Evolutionary conservation across 2,329 filamentous ascomycete genomes (phyloP), one percentile per base, ranked within the genome.

Genomic region (Verticillium klebahnii): DNA sequence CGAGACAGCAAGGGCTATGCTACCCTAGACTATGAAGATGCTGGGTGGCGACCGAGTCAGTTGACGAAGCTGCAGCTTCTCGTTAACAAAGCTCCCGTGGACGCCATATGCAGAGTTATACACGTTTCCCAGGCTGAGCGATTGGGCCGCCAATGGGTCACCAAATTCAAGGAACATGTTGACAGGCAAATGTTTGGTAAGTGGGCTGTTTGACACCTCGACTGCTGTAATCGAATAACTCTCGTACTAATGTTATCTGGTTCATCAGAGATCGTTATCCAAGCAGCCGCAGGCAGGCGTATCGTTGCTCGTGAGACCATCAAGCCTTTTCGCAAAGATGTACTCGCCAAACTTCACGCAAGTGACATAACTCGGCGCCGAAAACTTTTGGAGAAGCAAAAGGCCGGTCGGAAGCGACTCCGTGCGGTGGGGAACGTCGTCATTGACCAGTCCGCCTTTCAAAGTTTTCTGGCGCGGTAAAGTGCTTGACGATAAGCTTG

Each of bases 401-500:
- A 99, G 78, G 93, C 93, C 67, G 95, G 95, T 0, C 84, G 93
- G 61, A 97, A 97, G 85, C 90, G 89, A 75, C 77, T 99, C 63
- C 86, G 92, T 63, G 85, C 89, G 1, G 89, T 93, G 5, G 91
- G 95, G 0, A 97, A 96, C 72, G 93, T 99, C 1, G 85, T 93
- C n/a, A 98, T 99, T 74, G 93, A 98, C 64, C 93, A 97, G 69
- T 90, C 92, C 68, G 93, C 93, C 3, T 99, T 98, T 73, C 95
- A 99, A 75, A 91, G 88, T 67, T 99, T 99, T 74, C 76, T 99
- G 73, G 85, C 93, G 0, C 97, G 95, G 75, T 93, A 67, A 62
- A 37, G 23, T 29, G 15, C 40, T 52, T 2, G 19, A 12, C 6
- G 5, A 14, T n/a, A 11, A 17, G n/a, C 7, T 14, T 12, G n/a